Base-by-base conservation (phyloP, 1,284 basidiomycete species). In the Papiliotrema flavescens region DNA sequence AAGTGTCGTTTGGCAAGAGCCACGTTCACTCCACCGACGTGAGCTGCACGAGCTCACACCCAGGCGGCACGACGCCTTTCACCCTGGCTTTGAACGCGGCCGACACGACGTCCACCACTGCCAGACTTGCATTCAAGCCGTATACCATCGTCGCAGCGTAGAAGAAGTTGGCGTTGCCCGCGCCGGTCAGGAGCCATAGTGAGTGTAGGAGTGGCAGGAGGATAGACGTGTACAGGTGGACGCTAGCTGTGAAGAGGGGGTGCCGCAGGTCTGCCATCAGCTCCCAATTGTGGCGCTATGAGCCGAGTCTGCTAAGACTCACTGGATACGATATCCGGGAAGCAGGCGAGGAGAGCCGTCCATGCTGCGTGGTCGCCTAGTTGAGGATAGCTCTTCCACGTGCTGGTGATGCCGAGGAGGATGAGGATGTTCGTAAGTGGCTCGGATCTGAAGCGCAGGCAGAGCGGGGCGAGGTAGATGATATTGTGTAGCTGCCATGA, bases 131-230 rank as follows among this genome's bases (percentile, higher is more conserved):
- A 8, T 88, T 89, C 63, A 92, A 81, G 0, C 89, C 92, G 75
- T 94, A 94, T 4, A 98, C 94, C 62, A 98, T 80, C 1, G 91
- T 97, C 4, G 88, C 87, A 0, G 95, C 95, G 69, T 97, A 98
- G 79, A 91, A 98, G 77, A 98, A 99, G 73, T 98, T 98, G 43
- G 95, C 93, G 69, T 98, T 98, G 1, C 93, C 95, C 5, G 92
- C 90, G 0, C 93, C 94, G 48, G 92, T 88, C 8, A 81, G 80
- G 4, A 98, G 82, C 95, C 96, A 98, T 3, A 98, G 80, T 57
- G 91, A 84, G 67, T 96, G 85, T 74, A 98, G 94, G 17, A 96
- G 81, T 0, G 93, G 94, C 54, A 98, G 82, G 11, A 98, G 85
- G 22, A 93, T 81, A 0, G 85, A 81, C 0, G 94, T 85, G 69